Evolutionary conservation across 2,329 filamentous ascomycete species (phyloP), one percentile per base, ranked within the genome.

Genomic region (Penicillium sp.): DNA sequence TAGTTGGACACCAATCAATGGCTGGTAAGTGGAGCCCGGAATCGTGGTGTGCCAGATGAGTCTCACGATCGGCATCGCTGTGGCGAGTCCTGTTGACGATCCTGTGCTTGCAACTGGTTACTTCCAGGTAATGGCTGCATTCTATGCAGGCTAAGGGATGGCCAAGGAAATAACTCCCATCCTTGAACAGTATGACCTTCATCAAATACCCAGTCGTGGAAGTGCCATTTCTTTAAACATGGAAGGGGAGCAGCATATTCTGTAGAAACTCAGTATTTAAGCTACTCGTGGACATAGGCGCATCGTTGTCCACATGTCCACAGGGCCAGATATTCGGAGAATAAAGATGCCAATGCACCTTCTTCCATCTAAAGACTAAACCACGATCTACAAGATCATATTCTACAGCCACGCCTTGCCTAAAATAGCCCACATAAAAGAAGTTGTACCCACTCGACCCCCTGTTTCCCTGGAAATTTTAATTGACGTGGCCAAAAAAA

Each of bases 401-500:
- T 4, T 24, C 13, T n/a, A 30, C 25, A 11, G 22, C n/a, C 43
- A 14, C 13, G 22, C 30, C 31, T 27, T 35, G 16, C 31, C n/a
- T 6, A 35, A 18, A 9, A 16, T 18, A 18, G n/a, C 5, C 31
- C 31, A n/a, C 5, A 6, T 16, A 6, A 6, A 1, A 11, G 13
- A 39, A 39, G 20, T 4, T 14, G 24, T 39, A 14, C 36, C 22
- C 5, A 18, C 36, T 24, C 4, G 13, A 31, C 20, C 43, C 16
- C 41, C 28, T 42, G 16, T 27, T 39, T 11, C 36, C 33, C 9
- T 22, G 4, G 11, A 18, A 63, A 63, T 36, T 24, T 31, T 13
- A 33, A 22, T 28, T 41, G 20, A 42, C 16, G 22, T 36, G 40
- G 10, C 39, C 14, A 33, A 36, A n/a, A n/a, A n/a, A n/a, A n/a